Base-by-base conservation (phyloP, 139 green algal species). In the Microglena sp. region DNA sequence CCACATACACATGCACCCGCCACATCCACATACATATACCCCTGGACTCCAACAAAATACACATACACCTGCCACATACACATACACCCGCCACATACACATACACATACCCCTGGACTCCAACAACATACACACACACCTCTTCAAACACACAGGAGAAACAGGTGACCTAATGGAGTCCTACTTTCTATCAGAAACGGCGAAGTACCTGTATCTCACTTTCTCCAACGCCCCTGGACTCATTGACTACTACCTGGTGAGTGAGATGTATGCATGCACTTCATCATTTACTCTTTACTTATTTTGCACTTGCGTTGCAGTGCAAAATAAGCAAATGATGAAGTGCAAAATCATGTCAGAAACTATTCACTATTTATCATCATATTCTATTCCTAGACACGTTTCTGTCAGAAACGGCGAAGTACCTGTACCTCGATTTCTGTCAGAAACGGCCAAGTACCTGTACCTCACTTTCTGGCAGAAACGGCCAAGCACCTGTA, bases 131-230 rank as follows among this genome's bases (percentile, higher is more conserved):
- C 40, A 50, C 40, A 50, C 40, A 50, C 40, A 50, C 40, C 40
- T 18, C 11, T 11, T 50, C n/a, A n/a, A n/a, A n/a, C n/a, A n/a
- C 64, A 86, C 76, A 78, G 22, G n/a, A n/a, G 68, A 72, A 54
- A 70, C 87, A 59, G 79, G 84, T 27, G 90, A 97, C 73, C 77
- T 85, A 24, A 91, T 92, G 87, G 86, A 97, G 72, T 82, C 58
- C 32, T 97, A 94, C 78, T 96, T 97, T 50, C 76, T 98, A 29
- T 74, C 76, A 1, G 90, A 97, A 61, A 96, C 91, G 0, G 43
- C 82, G 55, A 96, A 95, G 82, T 95, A 95, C 76, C 77, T 94
- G 33, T 92, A 83, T 70, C 79, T 97, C 18, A 75, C 82, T 22
- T 86, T 91, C 57, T 68, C 65, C 3, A 72, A 82, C 11, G 67